A percentile compares a stretch with the other conserved stretches of the same genome.
Conservation (phyloP, 192 early-diverging fungal genomes). For the Coemansia sp. region DNA sequence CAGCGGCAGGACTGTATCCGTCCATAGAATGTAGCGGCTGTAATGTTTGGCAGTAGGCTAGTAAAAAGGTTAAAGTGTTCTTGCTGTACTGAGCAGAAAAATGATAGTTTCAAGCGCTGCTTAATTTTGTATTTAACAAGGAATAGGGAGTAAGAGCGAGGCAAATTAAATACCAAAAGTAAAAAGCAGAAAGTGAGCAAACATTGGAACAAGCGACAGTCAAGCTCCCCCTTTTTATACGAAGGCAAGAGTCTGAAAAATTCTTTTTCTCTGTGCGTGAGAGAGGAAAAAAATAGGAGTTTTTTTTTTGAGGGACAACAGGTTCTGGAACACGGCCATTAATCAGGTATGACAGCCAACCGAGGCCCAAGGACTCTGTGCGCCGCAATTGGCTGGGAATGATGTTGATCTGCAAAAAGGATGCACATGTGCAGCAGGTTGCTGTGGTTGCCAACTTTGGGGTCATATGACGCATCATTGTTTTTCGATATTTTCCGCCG, state of each 20-base stretch:
- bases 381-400: slow-evolving; percentile 38
- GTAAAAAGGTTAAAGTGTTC: too few relatives aligned
- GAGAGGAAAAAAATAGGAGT: not conserved
- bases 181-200: not conserved
- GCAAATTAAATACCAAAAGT: not conserved
- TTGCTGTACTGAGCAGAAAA: too few relatives aligned
- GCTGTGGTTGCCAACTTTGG: slow-evolving; percentile 7
- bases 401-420: slow-evolving; percentile 17
- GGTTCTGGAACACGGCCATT: slow-evolving; percentile 29
- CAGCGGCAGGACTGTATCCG: slow-evolving; percentile 36
- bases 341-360: slow-evolving; percentile 23
- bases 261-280: slow-evolving; percentile 4
- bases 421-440: slow-evolving; percentile 26
- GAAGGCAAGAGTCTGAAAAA: not conserved
- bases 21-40: slow-evolving; percentile 22
- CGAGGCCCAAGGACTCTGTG: slow-evolving; percentile 15
- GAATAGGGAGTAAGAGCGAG: too few relatives aligned
- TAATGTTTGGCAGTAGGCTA: too few relatives aligned
- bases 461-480: slow-evolving; percentile 2
- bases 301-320: not conserved
- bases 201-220: too few relatives aligned
- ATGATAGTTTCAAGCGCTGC: too few relatives aligned
- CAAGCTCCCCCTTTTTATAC: too few relatives aligned
- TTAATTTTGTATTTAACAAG: too few relatives aligned
- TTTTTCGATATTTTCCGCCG: not conserved